Evolutionary conservation across 73 alveolate species (phyloP).

Genomic region (Paramecium sexaurelia): DNA sequence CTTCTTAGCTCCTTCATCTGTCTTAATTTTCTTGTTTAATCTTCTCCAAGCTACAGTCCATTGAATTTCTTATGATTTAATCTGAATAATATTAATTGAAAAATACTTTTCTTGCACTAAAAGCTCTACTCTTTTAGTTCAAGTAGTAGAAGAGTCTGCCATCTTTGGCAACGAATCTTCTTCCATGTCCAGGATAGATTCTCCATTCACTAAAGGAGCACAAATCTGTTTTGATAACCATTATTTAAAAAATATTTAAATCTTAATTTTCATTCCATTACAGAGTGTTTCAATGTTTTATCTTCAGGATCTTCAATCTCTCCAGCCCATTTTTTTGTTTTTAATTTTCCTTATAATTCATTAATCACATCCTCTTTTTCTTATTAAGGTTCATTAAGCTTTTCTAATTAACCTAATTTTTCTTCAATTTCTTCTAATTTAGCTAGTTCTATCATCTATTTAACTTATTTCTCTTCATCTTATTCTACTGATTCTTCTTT

Average conservation of each 20-base stretch:
- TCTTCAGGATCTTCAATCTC: conserved; percentile 3
- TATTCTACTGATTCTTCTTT: neutral
- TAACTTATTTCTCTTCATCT: conserved; percentile 7
- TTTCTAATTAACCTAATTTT: conserved; percentile 15
- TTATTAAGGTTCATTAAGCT: neutral
- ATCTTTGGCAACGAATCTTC: conserved; percentile 89
- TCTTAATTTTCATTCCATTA: conserved; percentile 42
- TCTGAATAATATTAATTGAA: neutral
- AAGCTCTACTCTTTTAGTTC: conserved; percentile 78
- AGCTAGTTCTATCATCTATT: conserved; percentile 38
- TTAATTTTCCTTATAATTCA: conserved; percentile 36
- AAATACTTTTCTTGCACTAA: conserved; percentile 77
- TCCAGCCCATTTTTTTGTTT: neutral
- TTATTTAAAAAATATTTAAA: conserved; percentile 60
- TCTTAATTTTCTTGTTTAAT: conserved; percentile 89
- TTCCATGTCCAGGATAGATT: conserved; percentile 95
- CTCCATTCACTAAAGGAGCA: conserved; percentile 92
- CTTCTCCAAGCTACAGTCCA: conserved; percentile 98
- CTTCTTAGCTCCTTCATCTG: conserved; percentile 83
- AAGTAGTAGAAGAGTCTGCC: conserved; percentile 90
- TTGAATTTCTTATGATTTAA: conserved; percentile 88
- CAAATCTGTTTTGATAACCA: conserved; percentile 94
- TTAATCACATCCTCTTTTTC: neutral
- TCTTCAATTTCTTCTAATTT: conserved; percentile 53
- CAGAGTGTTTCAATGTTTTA: conserved; percentile 33